phyloP scores from a whole-genome alignment of 768 basidiomycete species.

The Termitomyces sp. region DNA sequence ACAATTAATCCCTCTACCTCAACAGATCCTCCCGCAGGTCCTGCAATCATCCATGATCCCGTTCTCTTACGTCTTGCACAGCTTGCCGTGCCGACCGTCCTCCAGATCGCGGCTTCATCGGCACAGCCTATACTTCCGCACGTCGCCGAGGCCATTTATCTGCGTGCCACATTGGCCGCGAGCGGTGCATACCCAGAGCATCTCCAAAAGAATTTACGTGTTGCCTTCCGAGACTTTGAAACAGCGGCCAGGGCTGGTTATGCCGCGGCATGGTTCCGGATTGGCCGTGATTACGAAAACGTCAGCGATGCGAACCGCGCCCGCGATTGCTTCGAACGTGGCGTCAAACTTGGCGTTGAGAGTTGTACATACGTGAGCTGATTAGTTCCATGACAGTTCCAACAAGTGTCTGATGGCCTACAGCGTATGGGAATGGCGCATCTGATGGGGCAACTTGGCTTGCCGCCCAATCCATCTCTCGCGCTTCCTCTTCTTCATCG shows the following conservation, averaged over 20 bases:
- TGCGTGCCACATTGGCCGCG: slow-evolving; percentile 68
- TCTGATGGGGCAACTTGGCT: slow-evolving; percentile 79
- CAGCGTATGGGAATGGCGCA: slow-evolving; percentile 93
- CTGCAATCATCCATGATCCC: slow-evolving; percentile 52
- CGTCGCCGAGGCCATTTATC: slow-evolving; percentile 69
- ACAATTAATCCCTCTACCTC: slow-evolving; percentile 28
- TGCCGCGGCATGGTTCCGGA: slow-evolving; percentile 81
- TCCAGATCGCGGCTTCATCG: slow-evolving; percentile 44
- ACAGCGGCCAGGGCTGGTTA: slow-evolving; percentile 74
- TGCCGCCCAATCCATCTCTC: slow-evolving; percentile 42
- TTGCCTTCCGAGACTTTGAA: slow-evolving; percentile 90
- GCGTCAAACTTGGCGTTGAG: slow-evolving; percentile 67
- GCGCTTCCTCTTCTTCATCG: slow-evolving; percentile 72
- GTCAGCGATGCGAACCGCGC: slow-evolving; percentile 73
- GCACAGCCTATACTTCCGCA: slow-evolving; percentile 29
- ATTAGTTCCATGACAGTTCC: neutral
- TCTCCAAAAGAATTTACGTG: slow-evolving; percentile 60
- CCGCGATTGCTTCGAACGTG: slow-evolving; percentile 82
- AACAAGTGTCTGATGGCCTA: neutral
- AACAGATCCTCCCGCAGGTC: slow-evolving; percentile 44
- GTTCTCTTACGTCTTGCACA: slow-evolving; percentile 54
- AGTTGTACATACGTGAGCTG: slow-evolving; percentile 73
- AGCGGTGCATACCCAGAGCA: slow-evolving; percentile 68
- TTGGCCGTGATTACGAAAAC: slow-evolving; percentile 89
- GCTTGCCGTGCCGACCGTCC: slow-evolving; percentile 58